phyloP scores from a whole-genome alignment of 345 rosid species.

The Arabidopsis suecica region DNA sequence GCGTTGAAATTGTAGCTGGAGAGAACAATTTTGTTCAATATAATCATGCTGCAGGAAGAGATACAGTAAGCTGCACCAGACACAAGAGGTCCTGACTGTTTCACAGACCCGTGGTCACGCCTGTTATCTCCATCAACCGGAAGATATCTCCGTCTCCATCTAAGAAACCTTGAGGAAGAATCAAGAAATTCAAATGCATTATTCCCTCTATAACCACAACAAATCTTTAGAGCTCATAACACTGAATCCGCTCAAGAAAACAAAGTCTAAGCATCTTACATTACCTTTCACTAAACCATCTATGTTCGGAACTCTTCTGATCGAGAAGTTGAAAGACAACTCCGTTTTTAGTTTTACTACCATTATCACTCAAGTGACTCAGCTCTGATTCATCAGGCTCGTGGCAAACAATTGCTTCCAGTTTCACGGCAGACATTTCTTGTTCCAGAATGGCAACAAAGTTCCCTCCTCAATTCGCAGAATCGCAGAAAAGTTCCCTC shows the following conservation, averaged over 20 bases:
- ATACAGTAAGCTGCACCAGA: slow-evolving; percentile 92
- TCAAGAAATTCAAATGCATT: neutral
- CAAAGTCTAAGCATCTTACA: neutral
- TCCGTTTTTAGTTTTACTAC: slow-evolving; percentile 35
- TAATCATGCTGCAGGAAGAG: slow-evolving; percentile 91
- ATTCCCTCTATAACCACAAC: neutral
- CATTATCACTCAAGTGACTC: slow-evolving; percentile 42
- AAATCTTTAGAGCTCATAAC: neutral
- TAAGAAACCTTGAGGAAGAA: slow-evolving; percentile 53
- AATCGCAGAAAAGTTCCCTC: neutral
- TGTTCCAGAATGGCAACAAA: slow-evolving; percentile 35
- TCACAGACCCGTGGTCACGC: slow-evolving; percentile 55
- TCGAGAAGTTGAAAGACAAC: slow-evolving; percentile 46
- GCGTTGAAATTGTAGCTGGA: slow-evolving; percentile 80
- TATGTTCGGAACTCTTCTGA: slow-evolving; percentile 50
- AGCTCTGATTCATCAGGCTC: slow-evolving; percentile 50
- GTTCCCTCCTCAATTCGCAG: neutral
- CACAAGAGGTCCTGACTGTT: slow-evolving; percentile 68
- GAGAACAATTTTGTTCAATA: slow-evolving; percentile 83
- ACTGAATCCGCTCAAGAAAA: slow-evolving; percentile 14
- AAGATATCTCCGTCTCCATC: slow-evolving; percentile 55
- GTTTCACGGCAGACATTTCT: slow-evolving; percentile 55
- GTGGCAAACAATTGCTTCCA: slow-evolving; percentile 49
- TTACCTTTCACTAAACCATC: slow-evolving; percentile 67
- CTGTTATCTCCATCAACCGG: slow-evolving; percentile 47